These are phyloP conservation scores for Symbiodinium natans DNA, from an alignment of 73 alveolate species.

Conservation along the genomic window DNA sequence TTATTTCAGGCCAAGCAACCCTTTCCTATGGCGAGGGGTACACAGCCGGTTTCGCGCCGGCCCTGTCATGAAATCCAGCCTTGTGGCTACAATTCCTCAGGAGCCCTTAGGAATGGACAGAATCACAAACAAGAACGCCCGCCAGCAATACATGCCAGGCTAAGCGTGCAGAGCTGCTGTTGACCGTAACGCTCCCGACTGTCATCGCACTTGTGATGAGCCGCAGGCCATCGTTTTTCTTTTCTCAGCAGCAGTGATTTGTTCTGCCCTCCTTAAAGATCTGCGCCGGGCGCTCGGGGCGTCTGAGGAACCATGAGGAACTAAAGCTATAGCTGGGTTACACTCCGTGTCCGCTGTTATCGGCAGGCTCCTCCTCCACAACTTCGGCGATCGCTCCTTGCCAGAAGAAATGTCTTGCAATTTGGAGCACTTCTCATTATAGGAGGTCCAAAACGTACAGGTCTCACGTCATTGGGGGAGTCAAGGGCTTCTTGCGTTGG, in stretches of 20 bases:
- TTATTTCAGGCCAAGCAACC: not conserved
- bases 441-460: not conserved
- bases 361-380: not conserved
- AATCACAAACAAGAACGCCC: not conserved
- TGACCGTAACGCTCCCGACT: not conserved
- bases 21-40: not conserved
- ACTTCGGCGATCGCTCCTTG: not conserved
- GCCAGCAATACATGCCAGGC: not conserved
- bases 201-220: not conserved
- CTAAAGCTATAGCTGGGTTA: not conserved
- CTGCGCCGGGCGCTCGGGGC: not conserved
- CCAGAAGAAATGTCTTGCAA: not conserved
- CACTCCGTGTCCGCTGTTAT: not conserved
- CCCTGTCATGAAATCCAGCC: not conserved
- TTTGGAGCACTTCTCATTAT: not conserved
- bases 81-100: too few relatives aligned
- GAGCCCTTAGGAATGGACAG: not conserved
- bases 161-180: not conserved
- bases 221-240: not conserved
- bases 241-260: not conserved
- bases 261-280: not conserved
- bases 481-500: not conserved
- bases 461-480: not conserved
- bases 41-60: not conserved
- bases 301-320: too few relatives aligned